Evolutionary conservation across 495 filamentous ascomycete species (phyloP), one percentile per base, ranked within the genome.

Genomic region (Aspergillus homomorphus): DNA sequence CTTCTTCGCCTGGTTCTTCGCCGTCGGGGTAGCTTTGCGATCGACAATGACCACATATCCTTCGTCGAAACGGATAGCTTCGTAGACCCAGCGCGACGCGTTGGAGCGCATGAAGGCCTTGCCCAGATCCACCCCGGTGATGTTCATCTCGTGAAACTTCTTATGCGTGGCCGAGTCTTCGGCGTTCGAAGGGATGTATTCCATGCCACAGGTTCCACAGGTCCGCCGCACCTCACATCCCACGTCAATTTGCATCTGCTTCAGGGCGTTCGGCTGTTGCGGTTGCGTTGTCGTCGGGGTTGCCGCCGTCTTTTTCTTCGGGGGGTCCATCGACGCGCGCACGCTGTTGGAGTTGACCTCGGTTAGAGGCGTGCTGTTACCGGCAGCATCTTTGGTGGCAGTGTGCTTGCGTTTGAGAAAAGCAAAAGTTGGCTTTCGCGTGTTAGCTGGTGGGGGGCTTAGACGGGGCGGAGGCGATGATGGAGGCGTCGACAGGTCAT

Each of bases 191-290:
- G 86, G 81, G 42, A 87, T 77, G 66, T 89, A 90, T 57, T 87
- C 84, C 87, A 90, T 90, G 0, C 81, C 83, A 66, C 87, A 90
- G 1, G 72, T 74, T 38, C 73, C 74, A 68, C 87, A 90, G n/a
- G 79, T 82, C 58, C 81, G 82, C 50, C 81, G 76, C 41, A 82
- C 69, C 45, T 83, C 74, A 58, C 75, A 77, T 16, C 86, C 87
- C 26, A 89, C 73, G 61, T 88, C 87, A 33, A 90, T 81, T 52
- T 85, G 84, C 73, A 87, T 83, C 64, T 90, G 87, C 24, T 79
- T 83, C 59, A 88, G 64, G 3, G 65, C 65, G 0, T 74, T 68
- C 51, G 66, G 77, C 41, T 70, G 69, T 41, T 69, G 64, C 23
- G 59, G 56, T 19, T 51, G 48, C 22, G 48, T 26, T 38, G 33